Percentiles rank a stretch among this genome's conserved stretches.
These are phyloP conservation scores for Choiromyces venosus DNA, from an alignment of 495 filamentous ascomycete species.

Conservation along the genomic window DNA sequence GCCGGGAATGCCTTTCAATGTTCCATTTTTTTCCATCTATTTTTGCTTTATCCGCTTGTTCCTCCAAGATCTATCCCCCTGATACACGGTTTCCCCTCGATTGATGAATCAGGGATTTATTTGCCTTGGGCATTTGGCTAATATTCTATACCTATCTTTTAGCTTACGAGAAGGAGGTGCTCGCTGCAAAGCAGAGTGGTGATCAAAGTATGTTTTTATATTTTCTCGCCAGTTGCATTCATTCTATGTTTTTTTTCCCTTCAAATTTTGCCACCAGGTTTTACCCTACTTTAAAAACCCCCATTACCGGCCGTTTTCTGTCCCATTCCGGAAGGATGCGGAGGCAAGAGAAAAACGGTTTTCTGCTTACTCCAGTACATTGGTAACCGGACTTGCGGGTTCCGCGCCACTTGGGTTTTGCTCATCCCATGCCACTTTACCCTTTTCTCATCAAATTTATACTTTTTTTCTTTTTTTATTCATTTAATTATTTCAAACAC, in stretches of 20 bases:
- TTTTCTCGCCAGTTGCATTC: neutral
- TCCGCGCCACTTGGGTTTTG: neutral
- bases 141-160: conserved; percentile 14
- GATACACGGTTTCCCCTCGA: neutral
- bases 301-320: neutral
- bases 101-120: neutral
- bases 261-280: neutral
- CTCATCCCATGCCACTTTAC: neutral
- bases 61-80: neutral
- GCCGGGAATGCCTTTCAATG: conserved; percentile 1
- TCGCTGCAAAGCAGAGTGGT: conserved; percentile 31
- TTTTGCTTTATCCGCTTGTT: neutral
- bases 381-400: neutral
- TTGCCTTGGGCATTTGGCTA: conserved; percentile 19
- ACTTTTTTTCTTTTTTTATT: neutral
- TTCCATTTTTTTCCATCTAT: neutral
- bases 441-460: neutral
- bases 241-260: neutral
- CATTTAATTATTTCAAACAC: neutral
- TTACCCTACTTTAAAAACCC: neutral
- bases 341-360: neutral
- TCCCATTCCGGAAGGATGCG: neutral
- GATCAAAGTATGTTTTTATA: conserved; percentile 26
- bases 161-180: conserved; percentile 33
- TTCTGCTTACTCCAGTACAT: neutral